Conservation (phyloP, 306 rosid species). For the Vigna angularis region DNA sequence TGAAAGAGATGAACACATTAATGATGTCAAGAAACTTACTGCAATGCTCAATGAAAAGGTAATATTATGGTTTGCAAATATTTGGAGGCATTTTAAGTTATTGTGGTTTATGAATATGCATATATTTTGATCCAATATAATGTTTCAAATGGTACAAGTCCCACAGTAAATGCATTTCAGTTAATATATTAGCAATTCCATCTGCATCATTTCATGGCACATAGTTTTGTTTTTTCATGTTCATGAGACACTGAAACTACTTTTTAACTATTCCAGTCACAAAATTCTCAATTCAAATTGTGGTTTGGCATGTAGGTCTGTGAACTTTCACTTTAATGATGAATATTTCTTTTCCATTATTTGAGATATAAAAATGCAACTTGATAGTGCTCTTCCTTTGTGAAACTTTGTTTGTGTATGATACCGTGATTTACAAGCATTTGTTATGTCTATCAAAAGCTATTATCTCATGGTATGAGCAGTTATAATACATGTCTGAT, state of each 20-base stretch:
- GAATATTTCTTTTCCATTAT: conserved; percentile 24
- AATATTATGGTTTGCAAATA: conserved; percentile 33
- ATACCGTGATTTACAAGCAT: background rate
- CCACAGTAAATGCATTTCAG: conserved; percentile 26
- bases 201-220: conserved; percentile 8
- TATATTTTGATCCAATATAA: conserved; percentile 32
- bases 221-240: conserved; percentile 8
- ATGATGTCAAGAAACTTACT: conserved; percentile 85
- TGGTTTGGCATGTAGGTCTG: conserved; percentile 25
- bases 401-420: conserved; percentile 8
- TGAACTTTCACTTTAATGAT: conserved; percentile 16
- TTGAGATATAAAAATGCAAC: conserved; percentile 27
- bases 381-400: conserved; percentile 15
- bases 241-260: conserved; percentile 25
- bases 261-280: conserved; percentile 20
- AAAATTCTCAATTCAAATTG: conserved; percentile 8
- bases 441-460: conserved; percentile 17
- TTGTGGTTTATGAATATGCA: conserved; percentile 7
- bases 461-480: background rate
- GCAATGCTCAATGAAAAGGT: conserved; percentile 88
- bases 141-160: conserved; percentile 10
- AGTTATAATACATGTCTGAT: conserved; percentile 12
- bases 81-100: conserved; percentile 4
- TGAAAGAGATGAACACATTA: conserved; percentile 87
- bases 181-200: conserved; percentile 30